These are phyloP conservation scores for Monosporascus sp. DNA, from an alignment of 2,329 filamentous ascomycete genomes.

Conservation along the genomic window DNA sequence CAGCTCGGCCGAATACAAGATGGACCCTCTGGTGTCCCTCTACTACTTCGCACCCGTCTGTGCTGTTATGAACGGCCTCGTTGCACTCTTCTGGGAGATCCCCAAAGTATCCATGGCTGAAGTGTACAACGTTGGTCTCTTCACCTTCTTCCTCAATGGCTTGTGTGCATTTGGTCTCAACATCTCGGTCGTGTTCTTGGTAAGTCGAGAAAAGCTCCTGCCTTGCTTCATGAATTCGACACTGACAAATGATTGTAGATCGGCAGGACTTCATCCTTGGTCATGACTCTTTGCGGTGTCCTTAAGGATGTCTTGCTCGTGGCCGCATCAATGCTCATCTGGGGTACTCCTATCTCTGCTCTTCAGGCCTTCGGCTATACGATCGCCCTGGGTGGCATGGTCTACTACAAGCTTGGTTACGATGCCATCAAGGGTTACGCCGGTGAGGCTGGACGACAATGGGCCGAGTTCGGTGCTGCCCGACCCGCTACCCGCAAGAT, in stretches of 20 bases:
- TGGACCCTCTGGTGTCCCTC: slow-evolving; percentile 82
- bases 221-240: neutral
- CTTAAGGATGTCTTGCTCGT: slow-evolving; percentile 86
- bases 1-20: slow-evolving; percentile 81
- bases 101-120: slow-evolving; percentile 64
- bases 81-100: slow-evolving; percentile 70
- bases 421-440: slow-evolving; percentile 80
- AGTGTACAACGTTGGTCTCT: slow-evolving; percentile 66
- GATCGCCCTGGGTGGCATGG: slow-evolving; percentile 71
- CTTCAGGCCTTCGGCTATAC: slow-evolving; percentile 81
- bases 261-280: slow-evolving; percentile 80
- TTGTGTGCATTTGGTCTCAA: slow-evolving; percentile 76
- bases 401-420: slow-evolving; percentile 81
- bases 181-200: slow-evolving; percentile 79
- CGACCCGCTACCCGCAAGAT: slow-evolving; percentile 76
- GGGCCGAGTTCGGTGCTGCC: slow-evolving; percentile 78
- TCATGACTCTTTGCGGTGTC: slow-evolving; percentile 81
- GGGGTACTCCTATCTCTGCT: slow-evolving; percentile 66
- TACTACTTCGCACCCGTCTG: slow-evolving; percentile 89
- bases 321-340: slow-evolving; percentile 73
- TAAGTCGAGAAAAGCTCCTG: slow-evolving; percentile 40
- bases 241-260: slow-evolving; percentile 53
- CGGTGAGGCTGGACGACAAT: slow-evolving; percentile 65
- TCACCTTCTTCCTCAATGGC: slow-evolving; percentile 70
- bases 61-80: slow-evolving; percentile 71